Percentiles rank a stretch among this genome's conserved stretches.
Evolutionary conservation across 352 stramenopile species (phyloP).

Genomic region (Globisporangium okanoganense): DNA sequence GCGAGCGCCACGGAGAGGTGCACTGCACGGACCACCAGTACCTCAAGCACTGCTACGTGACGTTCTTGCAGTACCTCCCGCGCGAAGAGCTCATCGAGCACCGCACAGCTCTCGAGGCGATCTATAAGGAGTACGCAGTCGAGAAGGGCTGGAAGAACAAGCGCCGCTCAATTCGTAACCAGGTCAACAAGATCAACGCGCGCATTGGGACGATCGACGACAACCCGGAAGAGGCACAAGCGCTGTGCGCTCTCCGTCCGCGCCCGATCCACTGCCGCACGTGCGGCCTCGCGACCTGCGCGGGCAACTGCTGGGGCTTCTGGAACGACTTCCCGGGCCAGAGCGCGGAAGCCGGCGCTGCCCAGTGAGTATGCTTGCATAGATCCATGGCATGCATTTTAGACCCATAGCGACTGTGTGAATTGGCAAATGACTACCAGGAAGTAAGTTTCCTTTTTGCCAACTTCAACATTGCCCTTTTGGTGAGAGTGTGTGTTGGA

Average conservation of each 20-base stretch:
- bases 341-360: not conserved
- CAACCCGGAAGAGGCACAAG: slow-evolving; percentile 35
- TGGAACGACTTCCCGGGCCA: slow-evolving; percentile 46
- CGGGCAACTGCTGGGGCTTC: slow-evolving; percentile 74
- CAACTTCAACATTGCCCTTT: slow-evolving; percentile 13
- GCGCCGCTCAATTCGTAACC: slow-evolving; percentile 63
- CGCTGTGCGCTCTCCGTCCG: slow-evolving; percentile 23
- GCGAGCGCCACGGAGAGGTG: slow-evolving; percentile 51
- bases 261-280: slow-evolving; percentile 65
- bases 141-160: slow-evolving; percentile 74
- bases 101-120: slow-evolving; percentile 39
- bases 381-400: not conserved
- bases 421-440: slow-evolving; percentile 11
- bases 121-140: slow-evolving; percentile 38
- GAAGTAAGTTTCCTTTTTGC: slow-evolving; percentile 8
- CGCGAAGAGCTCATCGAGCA: slow-evolving; percentile 40
- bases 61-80: slow-evolving; percentile 64
- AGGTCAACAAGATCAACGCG: slow-evolving; percentile 56
- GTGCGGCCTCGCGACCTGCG: slow-evolving; percentile 43
- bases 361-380: not conserved
- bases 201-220: slow-evolving; percentile 36
- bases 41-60: slow-evolving; percentile 70
- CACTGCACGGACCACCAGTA: slow-evolving; percentile 73
- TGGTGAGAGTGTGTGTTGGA: not conserved
- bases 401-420: too few relatives aligned